Evolutionary conservation across 305 asterid species (phyloP).

Genomic region (Fraxinus velutina): DNA sequence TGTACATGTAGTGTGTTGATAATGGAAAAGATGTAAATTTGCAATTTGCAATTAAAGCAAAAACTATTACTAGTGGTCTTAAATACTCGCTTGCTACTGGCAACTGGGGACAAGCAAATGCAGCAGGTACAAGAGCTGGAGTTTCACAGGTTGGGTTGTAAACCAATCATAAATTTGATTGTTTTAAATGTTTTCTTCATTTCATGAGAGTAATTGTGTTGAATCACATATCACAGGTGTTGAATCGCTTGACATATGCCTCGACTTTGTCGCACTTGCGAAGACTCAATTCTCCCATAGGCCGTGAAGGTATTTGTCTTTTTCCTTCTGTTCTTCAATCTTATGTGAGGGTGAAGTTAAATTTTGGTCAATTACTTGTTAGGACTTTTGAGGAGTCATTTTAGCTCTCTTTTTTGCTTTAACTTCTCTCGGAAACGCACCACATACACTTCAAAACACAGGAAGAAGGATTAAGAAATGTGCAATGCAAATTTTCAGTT

Average conservation of each 20-base stretch:
- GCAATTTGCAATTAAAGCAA: slow-evolving; percentile 97
- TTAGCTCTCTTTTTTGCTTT: background rate
- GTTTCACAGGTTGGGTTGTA: slow-evolving; percentile 75
- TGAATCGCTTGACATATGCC: slow-evolving; percentile 95
- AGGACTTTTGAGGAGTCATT: background rate
- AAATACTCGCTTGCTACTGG: slow-evolving; percentile 96
- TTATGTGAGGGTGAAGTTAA: background rate
- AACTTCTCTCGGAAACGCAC: background rate
- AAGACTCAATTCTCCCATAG: slow-evolving; percentile 93
- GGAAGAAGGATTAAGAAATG: background rate
- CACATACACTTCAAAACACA: background rate
- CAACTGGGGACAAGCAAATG: slow-evolving; percentile 99
- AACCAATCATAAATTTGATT: slow-evolving; percentile 8
- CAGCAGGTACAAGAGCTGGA: slow-evolving; percentile 96
- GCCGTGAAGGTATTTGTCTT: slow-evolving; percentile 77
- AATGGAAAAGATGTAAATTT: slow-evolving; percentile 96
- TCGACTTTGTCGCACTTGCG: slow-evolving; percentile 94
- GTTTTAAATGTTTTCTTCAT: background rate
- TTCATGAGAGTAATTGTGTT: slow-evolving; percentile 16
- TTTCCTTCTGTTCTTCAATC: background rate
- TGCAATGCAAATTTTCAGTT: background rate
- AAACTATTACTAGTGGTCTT: slow-evolving; percentile 91
- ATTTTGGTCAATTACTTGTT: background rate
- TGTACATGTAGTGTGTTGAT: slow-evolving; percentile 75
- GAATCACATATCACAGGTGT: slow-evolving; percentile 54